Percentiles rank a stretch among this genome's conserved stretches.
phyloP scores from a whole-genome alignment of 2,329 filamentous ascomycete species.

The Fusarium tricinctum region DNA sequence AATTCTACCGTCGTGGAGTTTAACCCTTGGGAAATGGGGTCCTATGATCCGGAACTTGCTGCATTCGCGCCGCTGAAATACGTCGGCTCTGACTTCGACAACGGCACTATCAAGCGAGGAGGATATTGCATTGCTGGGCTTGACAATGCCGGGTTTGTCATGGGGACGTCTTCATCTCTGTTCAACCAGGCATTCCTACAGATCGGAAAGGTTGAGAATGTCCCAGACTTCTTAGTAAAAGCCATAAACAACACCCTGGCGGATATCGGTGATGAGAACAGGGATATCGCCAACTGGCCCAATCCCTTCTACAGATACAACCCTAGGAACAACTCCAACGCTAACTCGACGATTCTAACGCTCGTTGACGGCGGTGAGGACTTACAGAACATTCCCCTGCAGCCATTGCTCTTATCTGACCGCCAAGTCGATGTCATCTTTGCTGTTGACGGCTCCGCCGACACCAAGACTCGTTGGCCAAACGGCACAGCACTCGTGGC shows the following conservation, averaged over 20 bases:
- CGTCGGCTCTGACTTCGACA: conserved; percentile 79
- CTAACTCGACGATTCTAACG: conserved; percentile 68
- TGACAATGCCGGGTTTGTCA: conserved; percentile 85
- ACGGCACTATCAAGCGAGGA: conserved; percentile 68
- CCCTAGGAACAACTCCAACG: conserved; percentile 69
- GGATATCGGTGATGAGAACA: conserved; percentile 68
- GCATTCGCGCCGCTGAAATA: conserved; percentile 80
- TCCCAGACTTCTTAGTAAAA: conserved; percentile 64
- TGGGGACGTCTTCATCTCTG: conserved; percentile 87
- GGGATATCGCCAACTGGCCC: conserved; percentile 82
- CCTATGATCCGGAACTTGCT: conserved; percentile 78
- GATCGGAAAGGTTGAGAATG: conserved; percentile 55
- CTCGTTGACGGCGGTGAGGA: conserved; percentile 86
- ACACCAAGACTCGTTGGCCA: conserved; percentile 78
- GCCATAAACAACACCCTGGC: conserved; percentile 67
- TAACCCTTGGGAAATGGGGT: conserved; percentile 84
- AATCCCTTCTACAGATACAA: conserved; percentile 82
- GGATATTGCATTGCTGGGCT: conserved; percentile 81
- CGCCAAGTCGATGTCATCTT: conserved; percentile 84
- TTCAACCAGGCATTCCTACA: conserved; percentile 84
- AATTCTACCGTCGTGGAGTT: conserved; percentile 85
- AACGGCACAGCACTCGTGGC: conserved; percentile 82
- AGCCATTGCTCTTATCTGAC: conserved; percentile 81
- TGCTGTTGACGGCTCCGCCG: conserved; percentile 82
- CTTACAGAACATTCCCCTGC: conserved; percentile 82